These are phyloP conservation scores for Phytophthora tubulina DNA, from an alignment of 352 stramenopile species.

Conservation along the genomic window DNA sequence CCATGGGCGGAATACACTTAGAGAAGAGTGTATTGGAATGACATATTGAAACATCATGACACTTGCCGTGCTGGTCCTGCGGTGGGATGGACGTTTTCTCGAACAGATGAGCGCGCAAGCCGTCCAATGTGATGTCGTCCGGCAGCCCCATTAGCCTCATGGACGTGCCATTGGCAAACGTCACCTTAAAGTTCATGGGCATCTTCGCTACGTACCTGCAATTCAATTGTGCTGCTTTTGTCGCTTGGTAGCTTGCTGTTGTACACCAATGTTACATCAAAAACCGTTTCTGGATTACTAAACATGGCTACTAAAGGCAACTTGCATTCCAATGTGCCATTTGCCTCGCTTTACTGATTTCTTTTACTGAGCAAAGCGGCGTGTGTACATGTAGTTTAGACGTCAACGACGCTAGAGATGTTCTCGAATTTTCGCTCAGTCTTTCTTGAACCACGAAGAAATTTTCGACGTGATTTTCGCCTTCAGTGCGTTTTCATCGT, in stretches of 20 bases:
- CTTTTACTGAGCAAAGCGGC: slow-evolving; percentile 3
- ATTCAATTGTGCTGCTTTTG: background rate
- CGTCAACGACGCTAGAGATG: background rate
- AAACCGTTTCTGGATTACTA: slow-evolving; percentile 3
- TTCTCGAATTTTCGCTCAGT: slow-evolving; percentile 13
- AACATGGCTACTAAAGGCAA: slow-evolving; percentile 17
- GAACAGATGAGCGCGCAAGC: slow-evolving; percentile 56
- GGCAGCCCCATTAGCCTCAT: slow-evolving; percentile 73
- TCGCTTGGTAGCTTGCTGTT: background rate
- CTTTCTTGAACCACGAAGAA: slow-evolving; percentile 47
- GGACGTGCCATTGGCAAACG: slow-evolving; percentile 78
- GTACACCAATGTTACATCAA: background rate
- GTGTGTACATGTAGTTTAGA: background rate
- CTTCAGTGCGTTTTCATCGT: slow-evolving; percentile 52
- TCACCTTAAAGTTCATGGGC: slow-evolving; percentile 79
- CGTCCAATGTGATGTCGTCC: slow-evolving; percentile 71
- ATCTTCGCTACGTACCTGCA: slow-evolving; percentile 18
- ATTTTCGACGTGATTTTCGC: slow-evolving; percentile 55
- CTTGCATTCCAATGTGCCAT: slow-evolving; percentile 11
- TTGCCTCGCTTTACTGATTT: slow-evolving; percentile 1
- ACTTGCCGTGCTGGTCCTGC: slow-evolving; percentile 73
- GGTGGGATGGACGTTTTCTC: slow-evolving; percentile 67
- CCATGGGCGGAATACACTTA: slow-evolving; percentile 1
- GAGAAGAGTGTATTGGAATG: slow-evolving; percentile 15
- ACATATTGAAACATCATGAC: slow-evolving; percentile 3